Conservation (phyloP, 345 rosid genomes). For the Diplotaxis tenuifolia region DNA sequence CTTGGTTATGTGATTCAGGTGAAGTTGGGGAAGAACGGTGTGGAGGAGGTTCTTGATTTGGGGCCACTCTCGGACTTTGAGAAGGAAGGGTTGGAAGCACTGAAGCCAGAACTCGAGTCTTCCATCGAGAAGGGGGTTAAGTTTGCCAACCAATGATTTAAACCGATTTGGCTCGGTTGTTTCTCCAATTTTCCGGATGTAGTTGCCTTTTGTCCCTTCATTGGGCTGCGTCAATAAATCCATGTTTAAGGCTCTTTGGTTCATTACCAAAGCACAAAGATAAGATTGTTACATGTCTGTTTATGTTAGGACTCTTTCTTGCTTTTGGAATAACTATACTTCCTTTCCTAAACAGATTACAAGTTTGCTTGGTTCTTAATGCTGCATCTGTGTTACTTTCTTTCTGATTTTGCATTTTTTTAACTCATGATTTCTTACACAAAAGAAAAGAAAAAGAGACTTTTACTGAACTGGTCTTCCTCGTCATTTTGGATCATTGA, state of each 20-base stretch:
- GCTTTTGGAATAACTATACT: no score
- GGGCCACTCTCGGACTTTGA: background rate
- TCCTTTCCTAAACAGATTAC: no score
- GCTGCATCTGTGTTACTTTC: no score
- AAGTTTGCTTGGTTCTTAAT: no score
- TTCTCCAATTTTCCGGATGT: slow-evolving; percentile 27
- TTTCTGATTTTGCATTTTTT: no score
- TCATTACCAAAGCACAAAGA: background rate
- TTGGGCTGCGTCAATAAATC: slow-evolving; percentile 13
- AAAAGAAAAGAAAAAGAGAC: no score
- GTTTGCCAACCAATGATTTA: background rate
- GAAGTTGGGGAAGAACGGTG: background rate
- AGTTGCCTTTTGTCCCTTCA: background rate
- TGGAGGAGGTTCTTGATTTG: background rate
- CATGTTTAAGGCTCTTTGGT: slow-evolving; percentile 8
- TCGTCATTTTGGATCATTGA: no score
- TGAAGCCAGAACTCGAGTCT: background rate
- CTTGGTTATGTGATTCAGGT: slow-evolving; percentile 33
- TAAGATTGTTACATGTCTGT: background rate
- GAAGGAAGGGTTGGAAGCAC: background rate
- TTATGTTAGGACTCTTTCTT: background rate
- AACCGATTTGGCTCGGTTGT: slow-evolving; percentile 19
- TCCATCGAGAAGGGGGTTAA: background rate
- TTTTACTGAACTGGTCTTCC: no score
- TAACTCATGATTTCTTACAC: no score